Conservation (phyloP, 768 basidiomycete species). For the Paxillus ammoniavirescens region DNA sequence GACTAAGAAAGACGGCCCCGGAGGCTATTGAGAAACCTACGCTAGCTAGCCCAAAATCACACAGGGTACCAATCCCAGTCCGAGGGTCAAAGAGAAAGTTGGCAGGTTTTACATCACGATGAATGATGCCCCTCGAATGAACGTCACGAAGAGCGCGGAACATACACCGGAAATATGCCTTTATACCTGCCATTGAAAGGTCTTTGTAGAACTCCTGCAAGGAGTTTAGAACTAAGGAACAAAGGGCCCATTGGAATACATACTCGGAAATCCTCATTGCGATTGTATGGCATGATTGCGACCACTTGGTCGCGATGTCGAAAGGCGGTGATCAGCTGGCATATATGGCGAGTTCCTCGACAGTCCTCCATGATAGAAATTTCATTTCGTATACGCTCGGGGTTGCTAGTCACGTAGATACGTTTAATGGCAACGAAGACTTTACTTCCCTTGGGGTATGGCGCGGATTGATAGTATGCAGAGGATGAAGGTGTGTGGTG, state of each 20-base stretch:
- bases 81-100: slow-evolving; percentile 93
- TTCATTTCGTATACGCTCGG: slow-evolving; percentile 90
- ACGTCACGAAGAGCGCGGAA: slow-evolving; percentile 88
- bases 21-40: slow-evolving; percentile 43
- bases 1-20: slow-evolving; percentile 1
- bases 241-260: slow-evolving; percentile 29
- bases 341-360: slow-evolving; percentile 82
- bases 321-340: slow-evolving; percentile 94
- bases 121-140: slow-evolving; percentile 83
- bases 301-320: slow-evolving; percentile 90
- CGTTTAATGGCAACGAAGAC: slow-evolving; percentile 93
- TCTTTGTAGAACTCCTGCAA: slow-evolving; percentile 72
- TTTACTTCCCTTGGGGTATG: slow-evolving; percentile 42
- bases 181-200: slow-evolving; percentile 74
- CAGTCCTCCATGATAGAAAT: slow-evolving; percentile 85
- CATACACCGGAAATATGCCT: slow-evolving; percentile 86
- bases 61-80: slow-evolving; percentile 80
- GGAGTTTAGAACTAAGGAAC: slow-evolving; percentile 5
- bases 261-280: slow-evolving; percentile 91
- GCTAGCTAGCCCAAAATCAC: slow-evolving; percentile 95
- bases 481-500: slow-evolving; percentile 60
- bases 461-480: slow-evolving; percentile 59
- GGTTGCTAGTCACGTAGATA: slow-evolving; percentile 95
- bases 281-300: slow-evolving; percentile 90
- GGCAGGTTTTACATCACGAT: slow-evolving; percentile 97